Conservation (phyloP, 208 protist genomes). For the Polymyxa betae region DNA sequence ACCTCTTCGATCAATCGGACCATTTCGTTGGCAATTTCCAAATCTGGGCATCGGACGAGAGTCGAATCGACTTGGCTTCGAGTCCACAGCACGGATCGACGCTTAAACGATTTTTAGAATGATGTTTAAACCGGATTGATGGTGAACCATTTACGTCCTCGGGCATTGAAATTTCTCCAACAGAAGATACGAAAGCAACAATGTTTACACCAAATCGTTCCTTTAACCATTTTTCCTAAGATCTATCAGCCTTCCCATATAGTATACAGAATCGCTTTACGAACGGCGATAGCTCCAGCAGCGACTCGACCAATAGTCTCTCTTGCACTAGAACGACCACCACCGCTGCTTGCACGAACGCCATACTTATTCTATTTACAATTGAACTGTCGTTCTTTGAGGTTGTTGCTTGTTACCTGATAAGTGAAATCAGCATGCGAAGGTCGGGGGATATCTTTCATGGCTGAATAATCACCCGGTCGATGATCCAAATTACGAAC, state of each 20-base stretch:
- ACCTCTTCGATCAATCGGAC: not conserved
- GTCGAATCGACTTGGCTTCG: slow-evolving; percentile 71
- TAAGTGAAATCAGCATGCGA: slow-evolving; percentile 85
- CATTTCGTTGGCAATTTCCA: slow-evolving; percentile 67
- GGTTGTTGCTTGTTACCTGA: slow-evolving; percentile 62
- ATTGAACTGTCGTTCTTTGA: not conserved
- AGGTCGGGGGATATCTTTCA: slow-evolving; percentile 75
- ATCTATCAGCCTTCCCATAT: not conserved
- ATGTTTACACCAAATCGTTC: slow-evolving; percentile 71
- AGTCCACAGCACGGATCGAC: too few species aligned
- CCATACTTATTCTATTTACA: slow-evolving; percentile 64
- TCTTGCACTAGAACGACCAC: slow-evolving; percentile 77
- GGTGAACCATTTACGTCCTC: slow-evolving; percentile 64
- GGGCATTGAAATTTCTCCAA: not conserved
- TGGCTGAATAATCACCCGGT: slow-evolving; percentile 77
- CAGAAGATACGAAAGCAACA: slow-evolving; percentile 68
- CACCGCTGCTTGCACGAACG: slow-evolving; percentile 72
- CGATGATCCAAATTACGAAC: slow-evolving; percentile 80
- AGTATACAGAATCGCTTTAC: not conserved
- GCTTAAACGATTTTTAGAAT: too few species aligned
- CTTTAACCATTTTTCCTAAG: slow-evolving; percentile 73
- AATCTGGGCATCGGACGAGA: slow-evolving; percentile 71
- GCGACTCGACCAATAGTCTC: slow-evolving; percentile 82
- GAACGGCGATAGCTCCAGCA: slow-evolving; percentile 72
- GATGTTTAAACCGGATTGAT: too few species aligned